Base-by-base conservation (phyloP, 805 yeast genomes). In the Nakazawaea siamensis region DNA sequence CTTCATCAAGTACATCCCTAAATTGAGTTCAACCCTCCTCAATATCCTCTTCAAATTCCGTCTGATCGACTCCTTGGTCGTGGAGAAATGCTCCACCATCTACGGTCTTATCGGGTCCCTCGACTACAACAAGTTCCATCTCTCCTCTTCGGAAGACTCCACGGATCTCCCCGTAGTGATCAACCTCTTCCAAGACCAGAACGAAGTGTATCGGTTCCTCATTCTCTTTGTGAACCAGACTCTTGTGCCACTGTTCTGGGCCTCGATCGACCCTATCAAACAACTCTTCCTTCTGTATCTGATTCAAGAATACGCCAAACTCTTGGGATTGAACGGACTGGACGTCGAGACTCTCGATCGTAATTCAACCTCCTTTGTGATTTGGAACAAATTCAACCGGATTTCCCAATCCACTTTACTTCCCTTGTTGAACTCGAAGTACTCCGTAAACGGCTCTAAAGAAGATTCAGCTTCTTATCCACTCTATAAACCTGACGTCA, bases 271-370 rank as follows among this genome's bases (percentile, higher is more conserved):
- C 49, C 95, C 97, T 0, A 71, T 74, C 16, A 73, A 76, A 32
- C 98, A 92, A 53, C 65, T 83, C 39, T 83, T 80, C 49, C 66
- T 87, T 24, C 95, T 96, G 0, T 81, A 73, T 54, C 81, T 90
- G 0, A 84, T 92, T 73, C 99, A 92, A 52, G 92, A 86, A 43
- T 77, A 80, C 32, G 57, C 92, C 34, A 76, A 76, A 43, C 68
- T 75, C 12, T 66, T 86, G 50, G 76, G 71, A 2, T 55, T 77
- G 16, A 60, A 57, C 29, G 44, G 49, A 10, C 16, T 31, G 3
- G 41, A 39, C 25, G 27, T 31, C 13, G 24, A 18, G 18, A 11
- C 18, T 19, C 27, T 46, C 41, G 52, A 6, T 43, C 52, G 20
- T 32, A 38, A 14, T 11, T 30, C 18, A 60, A 60, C 50, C 12